Evolutionary conservation across 139 green algal species (phyloP).

Genomic region (Chlamydomonas applanata): DNA sequence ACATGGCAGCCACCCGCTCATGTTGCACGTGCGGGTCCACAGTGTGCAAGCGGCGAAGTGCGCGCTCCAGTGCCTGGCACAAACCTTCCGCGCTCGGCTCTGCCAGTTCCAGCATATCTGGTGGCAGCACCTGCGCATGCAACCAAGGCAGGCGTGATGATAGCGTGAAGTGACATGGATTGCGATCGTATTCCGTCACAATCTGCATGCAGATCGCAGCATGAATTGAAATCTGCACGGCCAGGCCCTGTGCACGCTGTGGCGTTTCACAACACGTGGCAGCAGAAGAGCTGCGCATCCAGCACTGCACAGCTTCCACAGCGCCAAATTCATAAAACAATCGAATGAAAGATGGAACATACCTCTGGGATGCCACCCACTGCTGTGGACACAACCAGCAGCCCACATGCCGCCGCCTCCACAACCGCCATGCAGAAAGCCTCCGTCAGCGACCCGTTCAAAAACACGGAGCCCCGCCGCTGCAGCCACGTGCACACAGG

Average conservation of each 20-base stretch:
- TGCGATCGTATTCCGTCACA: neutral
- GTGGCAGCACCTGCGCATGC: constrained; percentile 75
- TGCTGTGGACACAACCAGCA: constrained; percentile 82
- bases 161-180: no score
- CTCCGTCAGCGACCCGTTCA: constrained; percentile 94
- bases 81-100: constrained; percentile 69
- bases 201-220: neutral
- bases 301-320: neutral
- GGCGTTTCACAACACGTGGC: neutral
- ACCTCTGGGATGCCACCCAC: constrained; percentile 97
- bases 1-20: constrained; percentile 70
- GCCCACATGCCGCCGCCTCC: constrained; percentile 86
- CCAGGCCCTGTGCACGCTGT: neutral
- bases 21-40: constrained; percentile 54
- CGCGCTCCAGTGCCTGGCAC: constrained; percentile 46
- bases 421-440: constrained; percentile 98
- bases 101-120: constrained; percentile 82
- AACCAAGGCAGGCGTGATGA: no score
- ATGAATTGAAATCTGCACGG: neutral
- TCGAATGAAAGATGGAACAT: neutral
- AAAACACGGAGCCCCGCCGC: constrained; percentile 21
- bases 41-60: constrained; percentile 28
- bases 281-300: neutral
- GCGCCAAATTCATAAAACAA: no score
- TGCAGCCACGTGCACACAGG: constrained; percentile 8